Evolutionary conservation across 2,329 filamentous ascomycete genomes (phyloP).

Genomic region (Lachnellula occidentalis): DNA sequence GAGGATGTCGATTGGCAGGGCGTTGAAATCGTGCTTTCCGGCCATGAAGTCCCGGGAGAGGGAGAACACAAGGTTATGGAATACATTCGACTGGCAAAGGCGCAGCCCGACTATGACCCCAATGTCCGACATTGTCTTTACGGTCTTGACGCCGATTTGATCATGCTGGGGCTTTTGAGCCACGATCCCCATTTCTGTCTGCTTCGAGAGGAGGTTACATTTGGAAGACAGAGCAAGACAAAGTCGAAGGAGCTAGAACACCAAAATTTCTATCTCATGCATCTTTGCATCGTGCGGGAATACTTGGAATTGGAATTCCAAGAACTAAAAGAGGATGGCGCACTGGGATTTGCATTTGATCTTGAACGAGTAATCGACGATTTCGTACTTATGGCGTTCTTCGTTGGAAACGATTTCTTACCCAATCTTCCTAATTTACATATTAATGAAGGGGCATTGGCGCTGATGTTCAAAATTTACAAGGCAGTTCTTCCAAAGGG

Average conservation of each 20-base stretch:
- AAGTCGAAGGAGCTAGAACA: slow-evolving; percentile 97
- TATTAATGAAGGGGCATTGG: slow-evolving; percentile 95
- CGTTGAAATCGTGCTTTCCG: slow-evolving; percentile 91
- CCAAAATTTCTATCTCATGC: slow-evolving; percentile 96
- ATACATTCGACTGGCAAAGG: slow-evolving; percentile 96
- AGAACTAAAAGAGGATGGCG: slow-evolving; percentile 71
- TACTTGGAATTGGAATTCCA: slow-evolving; percentile 97
- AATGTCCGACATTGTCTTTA: slow-evolving; percentile 97
- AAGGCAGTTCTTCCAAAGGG: slow-evolving; percentile 82
- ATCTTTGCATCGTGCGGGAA: slow-evolving; percentile 94
- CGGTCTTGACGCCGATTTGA: slow-evolving; percentile 92
- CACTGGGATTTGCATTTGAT: slow-evolving; percentile 74
- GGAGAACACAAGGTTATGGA: slow-evolving; percentile 99
- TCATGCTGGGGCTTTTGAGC: slow-evolving; percentile 95
- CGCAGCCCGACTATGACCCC: slow-evolving; percentile 84
- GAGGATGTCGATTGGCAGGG: slow-evolving; percentile 97
- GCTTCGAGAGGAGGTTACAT: slow-evolving; percentile 94
- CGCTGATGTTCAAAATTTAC: slow-evolving; percentile 96
- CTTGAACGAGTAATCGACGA: slow-evolving; percentile 97
- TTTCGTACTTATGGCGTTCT: slow-evolving; percentile 99
- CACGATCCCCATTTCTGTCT: slow-evolving; percentile 98
- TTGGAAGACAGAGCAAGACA: slow-evolving; percentile 78
- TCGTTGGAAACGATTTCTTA: slow-evolving; percentile 98
- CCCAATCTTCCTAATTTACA: slow-evolving; percentile 93
- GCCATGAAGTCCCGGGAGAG: slow-evolving; percentile 95